Conservation (phyloP, 2,329 filamentous ascomycete genomes). For the Fusarium domesticum region DNA sequence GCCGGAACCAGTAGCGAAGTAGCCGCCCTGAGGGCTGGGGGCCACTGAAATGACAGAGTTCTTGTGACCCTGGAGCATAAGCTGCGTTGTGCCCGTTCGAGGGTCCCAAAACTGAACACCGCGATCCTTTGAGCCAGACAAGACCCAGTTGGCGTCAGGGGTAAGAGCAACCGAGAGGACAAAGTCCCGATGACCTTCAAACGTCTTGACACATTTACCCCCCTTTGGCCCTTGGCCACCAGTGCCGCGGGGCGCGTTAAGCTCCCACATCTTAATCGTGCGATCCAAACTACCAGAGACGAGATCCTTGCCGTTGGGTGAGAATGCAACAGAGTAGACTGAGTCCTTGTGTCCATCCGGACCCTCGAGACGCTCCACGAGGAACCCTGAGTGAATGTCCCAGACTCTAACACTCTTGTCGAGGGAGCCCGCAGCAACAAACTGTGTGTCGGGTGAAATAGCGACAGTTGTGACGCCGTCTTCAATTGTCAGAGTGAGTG, state of each 20-base stretch:
- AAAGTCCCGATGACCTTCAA: constrained; percentile 97
- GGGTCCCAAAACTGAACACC: constrained; percentile 99
- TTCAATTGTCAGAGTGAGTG: constrained; percentile 85
- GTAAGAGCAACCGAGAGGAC: constrained; percentile 94
- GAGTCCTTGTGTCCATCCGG: constrained; percentile 94
- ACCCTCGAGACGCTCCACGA: constrained; percentile 89
- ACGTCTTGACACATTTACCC: constrained; percentile 92
- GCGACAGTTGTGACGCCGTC: constrained; percentile 97
- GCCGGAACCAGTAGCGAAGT: constrained; percentile 94
- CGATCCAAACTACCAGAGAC: constrained; percentile 95
- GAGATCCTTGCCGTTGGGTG: constrained; percentile 86
- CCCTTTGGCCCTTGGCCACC: constrained; percentile 69
- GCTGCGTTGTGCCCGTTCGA: constrained; percentile 84
- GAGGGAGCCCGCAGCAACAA: constrained; percentile 88
- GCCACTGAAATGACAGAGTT: constrained; percentile 98
- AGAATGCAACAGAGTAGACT: constrained; percentile 95
- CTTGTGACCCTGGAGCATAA: constrained; percentile 99
- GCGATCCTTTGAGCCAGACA: constrained; percentile 94
- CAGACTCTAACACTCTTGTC: constrained; percentile 98
- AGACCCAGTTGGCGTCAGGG: constrained; percentile 90
- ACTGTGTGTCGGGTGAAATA: constrained; percentile 92
- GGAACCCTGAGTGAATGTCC: constrained; percentile 82
- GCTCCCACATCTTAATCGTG: constrained; percentile 99
- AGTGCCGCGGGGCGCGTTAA: constrained; percentile 68
- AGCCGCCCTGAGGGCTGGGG: constrained; percentile 80